Percentiles rank a stretch among this genome's conserved stretches.
Conservation (phyloP, 768 basidiomycete genomes). For the Suillus tomentosus region DNA sequence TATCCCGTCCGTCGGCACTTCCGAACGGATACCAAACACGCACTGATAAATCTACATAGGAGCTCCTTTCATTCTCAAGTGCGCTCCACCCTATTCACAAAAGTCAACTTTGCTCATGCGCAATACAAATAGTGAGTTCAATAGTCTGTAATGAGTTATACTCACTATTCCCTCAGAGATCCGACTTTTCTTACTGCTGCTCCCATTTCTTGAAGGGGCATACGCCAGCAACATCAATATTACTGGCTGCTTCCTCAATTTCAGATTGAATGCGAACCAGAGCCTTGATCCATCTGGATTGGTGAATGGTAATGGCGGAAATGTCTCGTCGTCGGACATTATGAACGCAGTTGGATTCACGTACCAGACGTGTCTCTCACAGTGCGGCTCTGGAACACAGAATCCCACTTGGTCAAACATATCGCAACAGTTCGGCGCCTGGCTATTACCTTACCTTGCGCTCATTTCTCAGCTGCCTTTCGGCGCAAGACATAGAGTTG, state of each 20-base stretch:
- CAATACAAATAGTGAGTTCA: background rate
- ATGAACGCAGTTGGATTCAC: slow-evolving; percentile 17
- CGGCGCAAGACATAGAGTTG: slow-evolving; percentile 39
- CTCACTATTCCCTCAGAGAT: slow-evolving; percentile 1
- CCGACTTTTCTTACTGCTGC: background rate
- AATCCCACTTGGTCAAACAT: slow-evolving; percentile 24
- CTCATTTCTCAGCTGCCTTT: slow-evolving; percentile 53
- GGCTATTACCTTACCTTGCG: slow-evolving; percentile 53
- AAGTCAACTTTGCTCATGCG: background rate
- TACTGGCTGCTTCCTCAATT: slow-evolving; percentile 15
- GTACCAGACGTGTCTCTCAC: background rate
- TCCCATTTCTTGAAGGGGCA: background rate
- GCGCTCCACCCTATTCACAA: too few species aligned
- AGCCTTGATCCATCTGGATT: slow-evolving; percentile 9
- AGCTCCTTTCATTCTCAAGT: background rate
- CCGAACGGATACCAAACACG: background rate
- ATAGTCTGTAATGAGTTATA: background rate
- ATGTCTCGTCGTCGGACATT: slow-evolving; percentile 4
- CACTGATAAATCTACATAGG: background rate
- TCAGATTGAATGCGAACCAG: slow-evolving; percentile 9
- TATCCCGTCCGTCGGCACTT: background rate
- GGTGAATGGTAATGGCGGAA: slow-evolving; percentile 1
- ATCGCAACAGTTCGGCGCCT: slow-evolving; percentile 41
- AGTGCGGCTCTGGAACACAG: slow-evolving; percentile 17
- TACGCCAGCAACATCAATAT: slow-evolving; percentile 10